These are phyloP conservation scores for Mycena olivaceomarginata DNA, from an alignment of 768 basidiomycete species.

Conservation along the genomic window DNA sequence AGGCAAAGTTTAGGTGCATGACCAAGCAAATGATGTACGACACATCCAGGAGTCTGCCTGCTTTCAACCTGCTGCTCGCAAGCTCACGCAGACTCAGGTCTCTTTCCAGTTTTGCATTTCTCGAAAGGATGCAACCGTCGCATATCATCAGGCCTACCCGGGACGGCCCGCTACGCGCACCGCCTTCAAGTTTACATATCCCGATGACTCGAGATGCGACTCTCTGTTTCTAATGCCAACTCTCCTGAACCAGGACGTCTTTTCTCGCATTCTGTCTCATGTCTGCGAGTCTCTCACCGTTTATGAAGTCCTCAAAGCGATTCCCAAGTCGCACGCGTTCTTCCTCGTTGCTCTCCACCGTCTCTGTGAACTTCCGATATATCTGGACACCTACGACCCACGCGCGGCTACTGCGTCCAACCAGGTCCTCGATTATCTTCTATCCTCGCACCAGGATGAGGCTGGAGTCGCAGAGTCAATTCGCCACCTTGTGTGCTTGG, in stretches of 20 bases:
- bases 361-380: slow-evolving; percentile 29
- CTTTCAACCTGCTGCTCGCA: no score
- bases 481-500: slow-evolving; percentile 13
- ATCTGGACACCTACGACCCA: slow-evolving; percentile 31
- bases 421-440: slow-evolving; percentile 11
- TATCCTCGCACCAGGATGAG: neutral
- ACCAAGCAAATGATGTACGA: no score
- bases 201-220: no score
- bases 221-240: no score
- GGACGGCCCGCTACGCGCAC: no score
- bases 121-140: no score
- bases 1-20: no score
- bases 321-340: slow-evolving; percentile 12
- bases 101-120: no score
- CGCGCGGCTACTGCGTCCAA: slow-evolving; percentile 15
- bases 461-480: neutral
- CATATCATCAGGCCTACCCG: no score
- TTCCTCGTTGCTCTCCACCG: slow-evolving; percentile 22
- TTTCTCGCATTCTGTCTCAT: slow-evolving; percentile 21
- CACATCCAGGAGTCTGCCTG: no score
- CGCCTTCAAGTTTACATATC: no score
- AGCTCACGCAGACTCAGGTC: no score
- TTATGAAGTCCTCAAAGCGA: neutral
- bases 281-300: slow-evolving; percentile 11
- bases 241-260: slow-evolving; percentile 10